Percentiles rank a stretch among this genome's conserved stretches.
phyloP scores from a whole-genome alignment of 192 early-diverging fungal species.

The Coemansia sp. region DNA sequence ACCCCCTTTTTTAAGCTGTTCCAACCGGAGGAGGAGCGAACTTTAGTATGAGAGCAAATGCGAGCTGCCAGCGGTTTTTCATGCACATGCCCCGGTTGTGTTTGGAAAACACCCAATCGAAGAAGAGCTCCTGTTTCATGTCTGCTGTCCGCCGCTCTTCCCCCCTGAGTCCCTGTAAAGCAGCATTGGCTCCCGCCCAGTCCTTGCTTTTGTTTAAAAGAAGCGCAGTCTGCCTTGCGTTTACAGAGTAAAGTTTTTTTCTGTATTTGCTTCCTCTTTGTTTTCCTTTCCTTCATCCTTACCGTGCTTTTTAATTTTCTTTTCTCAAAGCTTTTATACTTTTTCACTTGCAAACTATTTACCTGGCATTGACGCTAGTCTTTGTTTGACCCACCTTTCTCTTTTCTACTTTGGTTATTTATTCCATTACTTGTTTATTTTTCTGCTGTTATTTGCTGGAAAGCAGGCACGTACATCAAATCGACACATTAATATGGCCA shows the following conservation, averaged over 20 bases:
- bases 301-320: too few species aligned
- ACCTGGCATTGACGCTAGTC: background rate
- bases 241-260: background rate
- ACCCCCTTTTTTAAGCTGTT: too few species aligned
- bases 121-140: too few species aligned
- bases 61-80: too few species aligned
- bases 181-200: background rate
- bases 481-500: slow-evolving; percentile 8
- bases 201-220: background rate
- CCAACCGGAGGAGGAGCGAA: too few species aligned
- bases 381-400: background rate
- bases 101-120: too few species aligned
- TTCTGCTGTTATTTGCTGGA: background rate
- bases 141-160: background rate
- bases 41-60: too few species aligned
- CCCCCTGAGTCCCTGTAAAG: background rate
- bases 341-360: background rate
- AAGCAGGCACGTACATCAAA: background rate
- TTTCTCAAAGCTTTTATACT: background rate
- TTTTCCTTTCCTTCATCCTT: too few species aligned
- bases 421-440: background rate
- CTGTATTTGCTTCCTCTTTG: background rate
- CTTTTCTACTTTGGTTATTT: background rate
- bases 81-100: too few species aligned
- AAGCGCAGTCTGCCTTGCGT: slow-evolving; percentile 6